These are phyloP conservation scores for Lasiosphaeriaceae sp. DNA, from an alignment of 495 filamentous ascomycete genomes.

Conservation along the genomic window DNA sequence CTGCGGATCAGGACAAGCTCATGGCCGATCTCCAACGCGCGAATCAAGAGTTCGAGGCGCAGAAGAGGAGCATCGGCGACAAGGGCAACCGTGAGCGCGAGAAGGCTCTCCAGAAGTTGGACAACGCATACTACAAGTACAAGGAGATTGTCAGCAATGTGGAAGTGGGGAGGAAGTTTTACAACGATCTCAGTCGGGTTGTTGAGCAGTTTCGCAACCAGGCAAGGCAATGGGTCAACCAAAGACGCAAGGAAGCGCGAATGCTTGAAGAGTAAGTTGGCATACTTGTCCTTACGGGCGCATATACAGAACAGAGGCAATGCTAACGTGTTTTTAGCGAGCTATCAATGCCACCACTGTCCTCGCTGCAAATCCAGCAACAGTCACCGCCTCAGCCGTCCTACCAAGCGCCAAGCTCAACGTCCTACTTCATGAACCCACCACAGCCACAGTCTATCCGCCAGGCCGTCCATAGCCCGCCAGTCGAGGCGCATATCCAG, in stretches of 20 bases:
- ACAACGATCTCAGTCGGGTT: constrained; percentile 89
- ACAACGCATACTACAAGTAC: constrained; percentile 91
- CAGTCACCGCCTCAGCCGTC: constrained; percentile 12
- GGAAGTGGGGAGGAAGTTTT: constrained; percentile 88
- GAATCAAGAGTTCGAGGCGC: constrained; percentile 69
- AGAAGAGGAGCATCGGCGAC: constrained; percentile 65
- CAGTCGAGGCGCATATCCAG: constrained; percentile 44
- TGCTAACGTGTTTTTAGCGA: constrained; percentile 30
- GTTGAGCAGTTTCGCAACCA: constrained; percentile 71
- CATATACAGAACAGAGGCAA: too few relatives aligned
- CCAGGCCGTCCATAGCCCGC: constrained; percentile 28
- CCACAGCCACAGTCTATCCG: constrained; percentile 28
- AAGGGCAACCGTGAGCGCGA: constrained; percentile 74
- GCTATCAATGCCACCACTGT: constrained; percentile 47
- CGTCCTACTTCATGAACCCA: constrained; percentile 23
- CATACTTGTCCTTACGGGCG: too few relatives aligned
- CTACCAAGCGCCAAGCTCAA: constrained; percentile 6
- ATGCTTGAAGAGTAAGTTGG: constrained; percentile 64
- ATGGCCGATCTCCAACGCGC: constrained; percentile 62
- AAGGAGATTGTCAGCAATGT: constrained; percentile 89
- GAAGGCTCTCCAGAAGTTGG: constrained; percentile 78
- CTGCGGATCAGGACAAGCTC: constrained; percentile 70
- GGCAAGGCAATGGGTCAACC: constrained; percentile 70
- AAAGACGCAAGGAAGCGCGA: constrained; percentile 74
- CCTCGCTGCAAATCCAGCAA: constrained; percentile 35